Conservation (phyloP, 75 land plant genomes). For the Pinus taeda region DNA sequence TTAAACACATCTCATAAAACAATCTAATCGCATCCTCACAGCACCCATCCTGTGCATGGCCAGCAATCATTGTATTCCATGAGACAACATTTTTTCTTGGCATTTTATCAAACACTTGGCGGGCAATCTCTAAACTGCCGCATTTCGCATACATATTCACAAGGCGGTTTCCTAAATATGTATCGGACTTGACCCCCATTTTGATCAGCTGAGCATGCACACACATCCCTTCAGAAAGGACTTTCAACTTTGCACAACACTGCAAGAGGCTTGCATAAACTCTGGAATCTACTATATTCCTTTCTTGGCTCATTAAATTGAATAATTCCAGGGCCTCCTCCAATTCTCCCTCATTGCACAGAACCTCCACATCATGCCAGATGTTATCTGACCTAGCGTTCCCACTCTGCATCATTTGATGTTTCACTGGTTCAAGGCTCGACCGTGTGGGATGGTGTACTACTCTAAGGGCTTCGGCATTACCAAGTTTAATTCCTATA, state of each 20-base stretch:
- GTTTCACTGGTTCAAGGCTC: no score
- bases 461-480: no score
- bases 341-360: constrained; percentile 5
- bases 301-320: constrained; percentile 5
- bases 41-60: not conserved
- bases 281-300: constrained; percentile 13
- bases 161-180: constrained; percentile 24
- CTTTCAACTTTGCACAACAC: not conserved
- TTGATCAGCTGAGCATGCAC: constrained; percentile 34
- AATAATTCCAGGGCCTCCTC: constrained; percentile 14
- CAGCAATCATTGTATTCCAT: constrained; percentile 54
- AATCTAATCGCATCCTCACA: not conserved
- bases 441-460: no score
- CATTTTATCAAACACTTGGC: constrained; percentile 45
- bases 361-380: no score
- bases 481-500: no score
- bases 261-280: not conserved
- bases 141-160: constrained; percentile 27
- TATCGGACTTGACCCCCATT: constrained; percentile 9
- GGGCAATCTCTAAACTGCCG: constrained; percentile 26
- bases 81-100: constrained; percentile 34
- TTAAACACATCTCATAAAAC: not conserved
- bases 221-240: constrained; percentile 8
- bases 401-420: no score
- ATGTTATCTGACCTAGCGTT: no score